A percentile compares a stretch with the other conserved stretches of the same genome.
Conservation (phyloP, 805 yeast species). For the Groenewaldozyma tartarivorans region DNA sequence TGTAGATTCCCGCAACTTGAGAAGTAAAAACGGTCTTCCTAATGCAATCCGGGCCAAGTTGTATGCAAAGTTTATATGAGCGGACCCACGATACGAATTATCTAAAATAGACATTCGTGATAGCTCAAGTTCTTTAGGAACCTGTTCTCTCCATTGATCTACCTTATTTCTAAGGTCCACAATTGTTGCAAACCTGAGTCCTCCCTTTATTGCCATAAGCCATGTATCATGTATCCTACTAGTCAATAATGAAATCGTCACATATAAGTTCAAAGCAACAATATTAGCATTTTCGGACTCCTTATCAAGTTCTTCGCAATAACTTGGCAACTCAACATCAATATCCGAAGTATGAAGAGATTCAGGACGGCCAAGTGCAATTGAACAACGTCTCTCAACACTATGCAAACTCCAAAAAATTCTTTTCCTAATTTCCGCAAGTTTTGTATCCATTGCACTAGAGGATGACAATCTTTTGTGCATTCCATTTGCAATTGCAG, state of each 20-base stretch:
- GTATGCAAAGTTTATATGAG: constrained; percentile 2
- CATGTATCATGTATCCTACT: constrained; percentile 2
- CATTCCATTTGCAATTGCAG: not conserved
- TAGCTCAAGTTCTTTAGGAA: not conserved
- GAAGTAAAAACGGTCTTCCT: constrained; percentile 3
- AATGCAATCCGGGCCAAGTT: constrained; percentile 3
- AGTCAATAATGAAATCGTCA: constrained; percentile 3
- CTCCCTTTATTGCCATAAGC: not conserved
- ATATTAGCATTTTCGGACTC: not conserved
- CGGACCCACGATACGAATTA: constrained; percentile 1
- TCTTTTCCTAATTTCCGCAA: constrained; percentile 1
- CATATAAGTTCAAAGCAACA: not conserved
- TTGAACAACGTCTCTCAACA: constrained; percentile 1
- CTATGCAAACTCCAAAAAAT: constrained; percentile 4
- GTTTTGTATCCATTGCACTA: not conserved
- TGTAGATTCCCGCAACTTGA: not conserved
- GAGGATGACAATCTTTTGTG: not conserved
- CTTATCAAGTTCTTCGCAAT: not conserved
- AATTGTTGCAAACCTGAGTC: not conserved
- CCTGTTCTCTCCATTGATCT: constrained; percentile 1
- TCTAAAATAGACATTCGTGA: not conserved
- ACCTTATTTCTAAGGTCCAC: not conserved
- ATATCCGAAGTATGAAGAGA: not conserved
- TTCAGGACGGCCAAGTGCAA: constrained; percentile 4
- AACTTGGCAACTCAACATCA: not conserved